Conservation (phyloP, 495 filamentous ascomycete species). For the Penicillium longicatenatum region DNA sequence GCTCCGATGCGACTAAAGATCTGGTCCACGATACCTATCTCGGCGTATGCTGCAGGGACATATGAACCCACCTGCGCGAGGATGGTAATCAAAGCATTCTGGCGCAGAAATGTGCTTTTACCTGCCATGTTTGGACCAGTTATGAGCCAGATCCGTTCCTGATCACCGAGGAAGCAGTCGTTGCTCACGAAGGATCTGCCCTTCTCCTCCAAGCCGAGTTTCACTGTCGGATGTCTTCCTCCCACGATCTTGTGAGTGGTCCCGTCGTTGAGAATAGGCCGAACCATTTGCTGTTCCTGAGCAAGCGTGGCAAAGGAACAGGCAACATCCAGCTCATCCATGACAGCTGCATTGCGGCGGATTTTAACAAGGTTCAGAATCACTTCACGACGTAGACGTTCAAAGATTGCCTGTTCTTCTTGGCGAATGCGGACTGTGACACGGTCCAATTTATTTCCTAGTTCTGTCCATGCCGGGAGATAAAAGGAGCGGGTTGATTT, state of each 20-base stretch:
- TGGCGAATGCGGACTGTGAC: constrained; percentile 70
- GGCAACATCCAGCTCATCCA: constrained; percentile 90
- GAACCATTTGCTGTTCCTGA: constrained; percentile 65
- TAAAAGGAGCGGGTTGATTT: constrained; percentile 87
- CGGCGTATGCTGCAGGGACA: constrained; percentile 83
- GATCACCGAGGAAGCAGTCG: constrained; percentile 74
- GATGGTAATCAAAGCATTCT: constrained; percentile 91
- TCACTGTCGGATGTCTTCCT: constrained; percentile 88
- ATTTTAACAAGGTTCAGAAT: constrained; percentile 78
- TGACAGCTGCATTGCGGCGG: constrained; percentile 80
- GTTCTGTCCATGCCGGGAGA: constrained; percentile 75
- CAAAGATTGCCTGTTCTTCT: constrained; percentile 78
- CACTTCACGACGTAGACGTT: constrained; percentile 69
- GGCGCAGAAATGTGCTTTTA: constrained; percentile 91
- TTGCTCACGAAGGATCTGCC: constrained; percentile 85
- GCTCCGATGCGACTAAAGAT: constrained; percentile 92
- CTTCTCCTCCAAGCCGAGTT: constrained; percentile 73
- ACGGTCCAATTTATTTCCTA: constrained; percentile 75
- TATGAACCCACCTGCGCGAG: constrained; percentile 90
- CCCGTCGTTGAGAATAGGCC: constrained; percentile 67
- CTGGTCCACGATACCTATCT: constrained; percentile 85
- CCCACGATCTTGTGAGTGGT: constrained; percentile 68
- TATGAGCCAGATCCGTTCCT: constrained; percentile 79
- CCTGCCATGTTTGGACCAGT: constrained; percentile 99
- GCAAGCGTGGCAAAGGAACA: constrained; percentile 82